Percentiles rank a stretch among this genome's conserved stretches.
Evolutionary conservation across 2,329 filamentous ascomycete genomes (phyloP).

Genomic region (Aspergillus arachidicola): DNA sequence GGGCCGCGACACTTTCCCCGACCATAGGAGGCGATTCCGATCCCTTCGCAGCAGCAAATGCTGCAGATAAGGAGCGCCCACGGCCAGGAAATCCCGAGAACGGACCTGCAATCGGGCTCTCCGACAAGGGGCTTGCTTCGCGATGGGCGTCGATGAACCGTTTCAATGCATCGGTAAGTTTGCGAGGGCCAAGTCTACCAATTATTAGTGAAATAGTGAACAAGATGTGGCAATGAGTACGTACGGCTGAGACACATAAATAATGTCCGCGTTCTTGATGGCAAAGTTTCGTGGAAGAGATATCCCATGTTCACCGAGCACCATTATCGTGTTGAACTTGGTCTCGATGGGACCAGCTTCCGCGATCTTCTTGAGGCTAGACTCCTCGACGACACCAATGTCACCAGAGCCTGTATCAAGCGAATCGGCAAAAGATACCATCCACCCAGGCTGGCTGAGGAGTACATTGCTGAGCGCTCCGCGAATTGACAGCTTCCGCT

Average conservation of each 20-base stretch:
- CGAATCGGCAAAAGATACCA: constrained; percentile 27
- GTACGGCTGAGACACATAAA: constrained; percentile 33
- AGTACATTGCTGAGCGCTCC: constrained; percentile 29
- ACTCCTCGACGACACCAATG: constrained; percentile 32
- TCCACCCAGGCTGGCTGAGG: constrained; percentile 27
- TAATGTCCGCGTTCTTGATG: constrained; percentile 20
- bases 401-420: constrained; percentile 27
- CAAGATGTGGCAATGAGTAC: not conserved
- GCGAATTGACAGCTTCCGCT: constrained; percentile 32
- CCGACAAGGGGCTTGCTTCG: not conserved
- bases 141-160: constrained; percentile 7
- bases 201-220: constrained; percentile 14
- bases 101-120: constrained; percentile 10
- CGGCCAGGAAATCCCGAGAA: constrained; percentile 13
- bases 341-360: constrained; percentile 11
- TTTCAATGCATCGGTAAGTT: constrained; percentile 26
- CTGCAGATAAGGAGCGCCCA: constrained; percentile 18
- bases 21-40: constrained; percentile 20
- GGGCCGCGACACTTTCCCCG: constrained; percentile 17
- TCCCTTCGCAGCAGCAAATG: constrained; percentile 18
- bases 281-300: constrained; percentile 7
- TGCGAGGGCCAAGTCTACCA: constrained; percentile 30
- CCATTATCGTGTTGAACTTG: constrained; percentile 23
- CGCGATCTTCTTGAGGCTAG: constrained; percentile 20
- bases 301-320: constrained; percentile 21